Evolutionary conservation across 1,284 basidiomycete species (phyloP), one percentile per base, ranked within the genome.

Genomic region (Puccinia hordei): DNA sequence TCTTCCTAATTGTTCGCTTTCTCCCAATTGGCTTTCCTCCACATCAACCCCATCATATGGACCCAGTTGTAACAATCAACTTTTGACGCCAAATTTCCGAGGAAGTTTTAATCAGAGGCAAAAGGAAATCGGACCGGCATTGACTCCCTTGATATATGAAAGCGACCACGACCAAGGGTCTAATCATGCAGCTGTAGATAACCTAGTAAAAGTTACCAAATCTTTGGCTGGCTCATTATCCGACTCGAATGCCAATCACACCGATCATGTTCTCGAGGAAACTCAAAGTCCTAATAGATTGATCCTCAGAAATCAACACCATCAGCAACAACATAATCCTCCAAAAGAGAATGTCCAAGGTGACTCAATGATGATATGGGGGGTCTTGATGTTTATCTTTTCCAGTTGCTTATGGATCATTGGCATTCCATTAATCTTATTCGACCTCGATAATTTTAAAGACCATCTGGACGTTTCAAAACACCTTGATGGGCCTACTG

Each of bases 91-190:
- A 65, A 65, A 65, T 9, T 6, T 13, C 8, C 10, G 6, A 9
- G 24, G 33, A 71, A 71, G 35, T 13, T 33, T 19, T 27, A 15
- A 71, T 44, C 22, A 30, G 13, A 51, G 15, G 24, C 68, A 53
- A 35, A 71, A 71, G 41, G 68, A 71, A n/a, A 71, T 71, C 33
- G 68, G 68, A 22, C 68, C 68, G 27, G 68, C 68, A 33, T 53
- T 53, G 24, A 71, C 68, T n/a, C 68, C 68, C 27, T n/a, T 71
- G 68, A 71, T 71, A 33, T 22, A 22, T 53, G 68, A 71, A 71
- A 53, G 27, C 33, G 49, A 71, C n/a, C 49, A 51, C 53, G 68
- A 71, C 46, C 46, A 51, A 24, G 66, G 8, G 10, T 51, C 22
- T 5, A 10, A 33, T 27, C 44, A 71, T n/a, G 30, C n/a, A 22